Evolutionary conservation across 2,329 filamentous ascomycete genomes (phyloP), one percentile per base, ranked within the genome.

Genomic region (Fusarium brachygibbosum): DNA sequence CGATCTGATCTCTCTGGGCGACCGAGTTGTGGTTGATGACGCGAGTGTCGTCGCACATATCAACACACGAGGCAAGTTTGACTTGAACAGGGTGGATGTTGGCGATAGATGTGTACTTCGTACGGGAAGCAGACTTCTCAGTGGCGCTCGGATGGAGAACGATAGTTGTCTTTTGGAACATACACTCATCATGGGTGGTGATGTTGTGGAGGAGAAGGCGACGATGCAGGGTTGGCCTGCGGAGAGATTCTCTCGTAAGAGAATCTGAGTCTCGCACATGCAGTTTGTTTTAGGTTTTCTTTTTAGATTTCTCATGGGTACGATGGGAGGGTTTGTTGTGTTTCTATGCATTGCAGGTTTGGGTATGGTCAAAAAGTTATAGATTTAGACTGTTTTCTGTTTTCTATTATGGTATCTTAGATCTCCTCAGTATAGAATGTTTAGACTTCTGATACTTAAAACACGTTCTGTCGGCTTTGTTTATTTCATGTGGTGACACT

Each of bases 171-270:
- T 63, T 13, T 6, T 63, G 11, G 59, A 63, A 2, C 59, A 63
- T 1, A 63, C 59, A 5, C 58, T 63, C 4, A 63, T 63, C 3
- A 63, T 63, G 59, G 59, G 59, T 4, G 59, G 58, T 13, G 59
- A 63, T 2, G 14, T 63, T 17, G 59, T 63, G 4, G 59, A 63
- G 21, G 58, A 55, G 23, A 40, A 32, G 6, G 44, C 40, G 17
- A 56, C 58, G 0, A 63, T 63, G 58, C 59, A 63, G 14, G 59
- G 59, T 3, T 63, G 58, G 58, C 59, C 58, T 1, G 59, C 59
- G 2, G 59, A 63, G 17, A 41, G 42, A 7, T 63, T 63, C 11
- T 41, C 34, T 23, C 46, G 48, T 4, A 51, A 40, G 23, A 40
- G 48, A 40, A 6, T 51, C 4, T 50, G 4, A 50, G 6, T 19